Evolutionary conservation across 805 yeast genomes (phyloP).

Genomic region (Schwanniomyces occidentalis): DNA sequence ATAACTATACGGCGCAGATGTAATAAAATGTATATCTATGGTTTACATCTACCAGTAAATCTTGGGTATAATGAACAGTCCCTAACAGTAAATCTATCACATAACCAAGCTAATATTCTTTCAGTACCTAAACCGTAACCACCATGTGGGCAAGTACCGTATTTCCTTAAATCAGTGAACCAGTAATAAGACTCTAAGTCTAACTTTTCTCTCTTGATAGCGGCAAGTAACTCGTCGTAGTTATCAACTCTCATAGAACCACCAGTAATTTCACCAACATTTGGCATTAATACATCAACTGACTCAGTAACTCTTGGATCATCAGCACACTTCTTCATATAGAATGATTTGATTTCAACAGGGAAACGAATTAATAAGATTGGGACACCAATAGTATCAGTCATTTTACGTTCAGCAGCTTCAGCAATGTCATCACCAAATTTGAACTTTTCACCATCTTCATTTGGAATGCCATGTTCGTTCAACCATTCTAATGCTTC

Average conservation of each 20-base stretch:
- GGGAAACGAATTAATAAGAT: conserved; percentile 94
- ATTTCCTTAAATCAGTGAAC: conserved; percentile 93
- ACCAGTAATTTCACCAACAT: conserved; percentile 98
- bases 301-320: conserved; percentile 96
- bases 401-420: conserved; percentile 99
- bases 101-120: conserved; percentile 97
- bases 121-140: conserved; percentile 99
- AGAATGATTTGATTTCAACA: conserved; percentile 93
- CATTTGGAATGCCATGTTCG: conserved; percentile 92
- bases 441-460: conserved; percentile 88
- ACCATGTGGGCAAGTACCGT: conserved; percentile 98
- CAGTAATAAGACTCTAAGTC: conserved; percentile 86
- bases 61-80: conserved; percentile 98
- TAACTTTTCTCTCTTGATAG: conserved; percentile 91
- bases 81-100: conserved; percentile 96
- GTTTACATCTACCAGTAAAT: conserved; percentile 96
- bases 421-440: conserved; percentile 99
- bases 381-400: conserved; percentile 91
- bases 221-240: conserved; percentile 80
- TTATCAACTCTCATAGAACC: conserved; percentile 97
- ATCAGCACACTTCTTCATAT: conserved; percentile 90
- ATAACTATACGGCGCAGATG: too few relatives aligned
- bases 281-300: conserved; percentile 98
- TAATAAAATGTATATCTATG: too few relatives aligned
- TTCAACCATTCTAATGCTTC: conserved; percentile 95